These are phyloP conservation scores for Zopfia rhizophila DNA, from an alignment of 2,329 filamentous ascomycete species.

Conservation along the genomic window DNA sequence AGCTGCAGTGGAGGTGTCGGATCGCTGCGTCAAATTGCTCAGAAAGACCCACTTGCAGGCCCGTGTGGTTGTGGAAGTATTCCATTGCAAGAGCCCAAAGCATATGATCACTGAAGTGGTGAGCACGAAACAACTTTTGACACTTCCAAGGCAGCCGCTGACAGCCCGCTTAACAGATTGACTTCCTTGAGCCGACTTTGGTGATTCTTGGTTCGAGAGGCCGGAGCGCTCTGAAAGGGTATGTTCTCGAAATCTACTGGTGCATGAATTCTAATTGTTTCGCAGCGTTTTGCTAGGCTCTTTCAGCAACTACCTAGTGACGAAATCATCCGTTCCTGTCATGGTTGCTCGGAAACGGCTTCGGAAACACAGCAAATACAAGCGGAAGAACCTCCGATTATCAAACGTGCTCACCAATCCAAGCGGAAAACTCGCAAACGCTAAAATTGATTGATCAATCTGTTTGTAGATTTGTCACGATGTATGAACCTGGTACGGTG, in stretches of 20 bases:
- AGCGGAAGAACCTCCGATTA: constrained; percentile 74
- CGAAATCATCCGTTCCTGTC: constrained; percentile 94
- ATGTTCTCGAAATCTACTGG: constrained; percentile 50
- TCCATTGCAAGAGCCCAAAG: constrained; percentile 98
- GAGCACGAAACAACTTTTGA: constrained; percentile 45
- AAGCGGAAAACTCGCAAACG: constrained; percentile 72
- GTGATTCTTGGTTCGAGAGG: constrained; percentile 94
- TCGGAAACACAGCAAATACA: constrained; percentile 85
- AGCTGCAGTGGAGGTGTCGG: constrained; percentile 85
- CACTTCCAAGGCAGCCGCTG: constrained; percentile 29
- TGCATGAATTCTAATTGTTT: constrained; percentile 33
- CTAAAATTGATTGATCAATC: constrained; percentile 73
- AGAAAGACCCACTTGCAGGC: constrained; percentile 94
- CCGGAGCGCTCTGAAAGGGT: constrained; percentile 92
- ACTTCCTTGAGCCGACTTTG: constrained; percentile 87
- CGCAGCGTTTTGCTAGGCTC: constrained; percentile 89
- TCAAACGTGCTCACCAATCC: constrained; percentile 85
- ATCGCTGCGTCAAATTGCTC: constrained; percentile 84
- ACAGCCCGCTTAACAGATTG: constrained; percentile 68
- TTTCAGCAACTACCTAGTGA: constrained; percentile 97
- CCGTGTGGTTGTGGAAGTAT: constrained; percentile 91
- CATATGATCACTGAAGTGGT: constrained; percentile 94
- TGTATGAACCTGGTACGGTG: constrained; percentile 24
- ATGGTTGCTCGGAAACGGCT: constrained; percentile 96
- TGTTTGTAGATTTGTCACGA: constrained; percentile 47